These are phyloP conservation scores for Dothistroma pini DNA, from an alignment of 2,329 filamentous ascomycete genomes.

Conservation along the genomic window DNA sequence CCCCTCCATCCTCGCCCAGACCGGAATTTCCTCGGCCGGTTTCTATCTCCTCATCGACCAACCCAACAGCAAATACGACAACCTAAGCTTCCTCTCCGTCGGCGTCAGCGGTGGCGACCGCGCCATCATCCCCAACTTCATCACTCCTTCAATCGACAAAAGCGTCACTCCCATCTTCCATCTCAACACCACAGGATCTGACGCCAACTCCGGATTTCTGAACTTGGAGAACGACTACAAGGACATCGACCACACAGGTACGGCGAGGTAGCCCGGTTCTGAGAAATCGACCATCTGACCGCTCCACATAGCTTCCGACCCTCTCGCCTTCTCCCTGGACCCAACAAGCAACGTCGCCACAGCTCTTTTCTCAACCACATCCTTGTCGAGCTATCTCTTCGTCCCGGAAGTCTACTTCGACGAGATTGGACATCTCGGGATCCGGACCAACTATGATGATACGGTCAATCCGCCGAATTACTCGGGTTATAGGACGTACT, in stretches of 20 bases:
- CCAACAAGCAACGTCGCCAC: not conserved
- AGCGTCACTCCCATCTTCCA: not conserved
- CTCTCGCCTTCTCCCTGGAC: not conserved
- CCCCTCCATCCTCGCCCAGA: not conserved
- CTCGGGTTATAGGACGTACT: not conserved
- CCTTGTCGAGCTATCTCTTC: not conserved
- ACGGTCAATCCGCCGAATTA: not conserved
- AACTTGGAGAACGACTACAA: not conserved
- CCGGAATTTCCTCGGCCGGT: not conserved
- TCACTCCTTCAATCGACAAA: not conserved
- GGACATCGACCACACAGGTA: not conserved
- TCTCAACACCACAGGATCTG: not conserved
- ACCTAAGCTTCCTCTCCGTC: not conserved
- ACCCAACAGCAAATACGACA: not conserved
- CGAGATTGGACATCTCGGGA: not conserved
- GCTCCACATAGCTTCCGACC: not conserved
- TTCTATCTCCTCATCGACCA: not conserved
- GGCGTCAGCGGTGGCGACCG: not conserved
- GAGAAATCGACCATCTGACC: not conserved
- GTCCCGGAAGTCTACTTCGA: not conserved
- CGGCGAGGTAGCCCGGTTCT: not conserved
- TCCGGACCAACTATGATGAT: not conserved
- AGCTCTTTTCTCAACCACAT: not conserved
- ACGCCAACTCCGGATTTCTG: not conserved
- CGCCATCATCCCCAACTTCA: not conserved